A percentile compares a stretch with the other conserved stretches of the same genome.
These are phyloP conservation scores for Monosporascus sp. DNA, from an alignment of 2,329 filamentous ascomycete genomes.

Conservation along the genomic window DNA sequence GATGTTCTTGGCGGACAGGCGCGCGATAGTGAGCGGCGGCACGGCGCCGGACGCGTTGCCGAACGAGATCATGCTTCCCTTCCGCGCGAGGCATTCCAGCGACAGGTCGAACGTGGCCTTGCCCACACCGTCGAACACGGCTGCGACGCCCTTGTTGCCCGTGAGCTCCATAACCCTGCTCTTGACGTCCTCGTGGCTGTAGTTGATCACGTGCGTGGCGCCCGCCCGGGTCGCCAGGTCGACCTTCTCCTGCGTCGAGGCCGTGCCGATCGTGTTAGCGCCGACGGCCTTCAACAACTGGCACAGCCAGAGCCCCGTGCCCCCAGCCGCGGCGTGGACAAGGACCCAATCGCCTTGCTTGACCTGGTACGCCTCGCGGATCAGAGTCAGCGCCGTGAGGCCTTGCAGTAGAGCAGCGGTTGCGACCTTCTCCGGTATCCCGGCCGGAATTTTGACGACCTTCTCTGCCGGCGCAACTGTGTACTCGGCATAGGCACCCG, in stretches of 20 bases:
- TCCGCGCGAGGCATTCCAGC: slow-evolving; percentile 67
- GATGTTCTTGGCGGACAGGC: slow-evolving; percentile 68
- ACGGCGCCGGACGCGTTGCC: slow-evolving; percentile 77
- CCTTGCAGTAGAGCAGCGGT: slow-evolving; percentile 74
- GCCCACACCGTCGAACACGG: slow-evolving; percentile 82
- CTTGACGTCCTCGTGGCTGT: slow-evolving; percentile 53
- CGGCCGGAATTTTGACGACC: slow-evolving; percentile 59
- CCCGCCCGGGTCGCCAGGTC: slow-evolving; percentile 64
- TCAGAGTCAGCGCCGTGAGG: slow-evolving; percentile 74
- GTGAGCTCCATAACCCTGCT: slow-evolving; percentile 64
- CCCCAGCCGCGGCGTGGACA: slow-evolving; percentile 81
- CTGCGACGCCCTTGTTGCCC: slow-evolving; percentile 64
- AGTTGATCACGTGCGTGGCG: slow-evolving; percentile 68
- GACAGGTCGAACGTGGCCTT: slow-evolving; percentile 78
- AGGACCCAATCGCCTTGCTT: slow-evolving; percentile 75
- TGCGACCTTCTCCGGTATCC: slow-evolving; percentile 54
- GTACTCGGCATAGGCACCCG: slow-evolving; percentile 52
- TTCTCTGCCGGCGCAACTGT: slow-evolving; percentile 46
- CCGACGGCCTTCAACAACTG: slow-evolving; percentile 70
- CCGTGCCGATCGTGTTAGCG: slow-evolving; percentile 75
- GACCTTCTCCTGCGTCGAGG: slow-evolving; percentile 67
- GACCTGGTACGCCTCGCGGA: slow-evolving; percentile 71
- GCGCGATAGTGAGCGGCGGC: slow-evolving; percentile 54
- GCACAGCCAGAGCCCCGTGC: slow-evolving; percentile 69
- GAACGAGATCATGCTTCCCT: slow-evolving; percentile 73